Base-by-base conservation (phyloP, 495 filamentous ascomycete genomes). In the Tirmania nivea region DNA sequence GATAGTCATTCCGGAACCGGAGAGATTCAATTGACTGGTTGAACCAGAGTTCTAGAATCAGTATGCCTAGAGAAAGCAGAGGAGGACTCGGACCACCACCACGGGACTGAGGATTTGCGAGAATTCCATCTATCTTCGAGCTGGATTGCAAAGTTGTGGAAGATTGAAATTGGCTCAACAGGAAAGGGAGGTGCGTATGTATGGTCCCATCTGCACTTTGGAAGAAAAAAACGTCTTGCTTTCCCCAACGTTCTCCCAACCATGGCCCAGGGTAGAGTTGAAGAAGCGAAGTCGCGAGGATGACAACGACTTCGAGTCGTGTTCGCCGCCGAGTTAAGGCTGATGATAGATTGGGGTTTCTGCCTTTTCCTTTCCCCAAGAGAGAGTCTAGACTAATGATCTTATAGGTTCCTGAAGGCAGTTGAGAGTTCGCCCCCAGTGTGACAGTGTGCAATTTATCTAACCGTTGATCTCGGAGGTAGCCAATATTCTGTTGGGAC, bases 11-110 rank as follows among this genome's bases (percentile, higher is more conserved):
- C 1, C 66, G 55, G 49, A 51, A 45, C 0, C 54, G 31, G 20
- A 64, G 51, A 1, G 54, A 51, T 21, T 63, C 65, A 1, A 70
- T 56, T 2, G 55, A 34, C 3, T 36, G 52, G 10, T 66, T 64
- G 49, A 69, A 70, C 48, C 66, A 69, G 8, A 70, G 63, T 51
- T 70, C 65, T 0, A 70, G 57, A 16, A 70, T 60, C n/a, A 66
- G 42, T 21, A 70, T 68, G 19, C 63, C 65, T 1, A 68, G 58
- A 10, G 50, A 51, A 25, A 54, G 53, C 0, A 65, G 52, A 17
- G 57, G 48, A 4, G 31, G 16, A 39, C 20, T 50, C 1, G 25
- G 25, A 3, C 25, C 25, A 31, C 25, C 25, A 31, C 25, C 25
- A 31, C 25, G 25, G 25, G 25, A 31, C 25, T 31, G 25, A 7